A percentile compares a stretch with the other conserved stretches of the same genome.
phyloP scores from a whole-genome alignment of 805 yeast genomes.

The Monosporozyma yasuniensis region DNA sequence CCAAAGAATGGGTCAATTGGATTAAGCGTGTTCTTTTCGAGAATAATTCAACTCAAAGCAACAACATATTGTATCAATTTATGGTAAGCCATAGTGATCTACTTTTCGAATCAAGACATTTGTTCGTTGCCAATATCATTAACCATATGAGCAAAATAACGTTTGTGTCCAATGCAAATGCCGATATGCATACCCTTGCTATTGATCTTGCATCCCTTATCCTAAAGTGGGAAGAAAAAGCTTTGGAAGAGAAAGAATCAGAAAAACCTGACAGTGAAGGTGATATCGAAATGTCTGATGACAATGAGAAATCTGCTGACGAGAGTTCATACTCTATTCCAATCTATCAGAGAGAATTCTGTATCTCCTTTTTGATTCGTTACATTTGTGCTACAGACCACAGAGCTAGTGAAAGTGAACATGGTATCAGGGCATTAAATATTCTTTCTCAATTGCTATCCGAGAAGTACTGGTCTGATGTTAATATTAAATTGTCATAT shows the following conservation, averaged over 20 bases:
- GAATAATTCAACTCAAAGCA: conserved; percentile 76
- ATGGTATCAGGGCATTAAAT: conserved; percentile 75
- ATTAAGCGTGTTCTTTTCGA: conserved; percentile 88
- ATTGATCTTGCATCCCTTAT: conserved; percentile 84
- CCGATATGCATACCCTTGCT: conserved; percentile 77
- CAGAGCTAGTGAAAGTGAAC: conserved; percentile 71
- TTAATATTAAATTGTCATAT: conserved; percentile 73
- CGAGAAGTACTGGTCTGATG: conserved; percentile 77
- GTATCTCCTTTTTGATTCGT: conserved; percentile 79
- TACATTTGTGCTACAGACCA: conserved; percentile 82
- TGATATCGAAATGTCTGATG: conserved; percentile 20
- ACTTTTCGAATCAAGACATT: conserved; percentile 79
- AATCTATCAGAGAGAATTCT: conserved; percentile 75
- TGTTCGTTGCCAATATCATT: conserved; percentile 79
- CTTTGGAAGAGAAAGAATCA: conserved; percentile 19
- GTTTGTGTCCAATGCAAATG: conserved; percentile 61
- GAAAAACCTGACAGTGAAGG: conserved; percentile 16
- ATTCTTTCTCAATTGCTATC: conserved; percentile 66
- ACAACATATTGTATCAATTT: conserved; percentile 73
- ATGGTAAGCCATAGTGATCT: conserved; percentile 77
- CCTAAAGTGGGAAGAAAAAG: conserved; percentile 71
- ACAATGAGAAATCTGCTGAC: background rate
- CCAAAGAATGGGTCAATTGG: conserved; percentile 78
- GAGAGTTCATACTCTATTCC: conserved; percentile 33
- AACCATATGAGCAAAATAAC: conserved; percentile 89